Evolutionary conservation across 768 basidiomycete species (phyloP), one percentile per base, ranked within the genome.

Genomic region (Psilocybe cubensis): DNA sequence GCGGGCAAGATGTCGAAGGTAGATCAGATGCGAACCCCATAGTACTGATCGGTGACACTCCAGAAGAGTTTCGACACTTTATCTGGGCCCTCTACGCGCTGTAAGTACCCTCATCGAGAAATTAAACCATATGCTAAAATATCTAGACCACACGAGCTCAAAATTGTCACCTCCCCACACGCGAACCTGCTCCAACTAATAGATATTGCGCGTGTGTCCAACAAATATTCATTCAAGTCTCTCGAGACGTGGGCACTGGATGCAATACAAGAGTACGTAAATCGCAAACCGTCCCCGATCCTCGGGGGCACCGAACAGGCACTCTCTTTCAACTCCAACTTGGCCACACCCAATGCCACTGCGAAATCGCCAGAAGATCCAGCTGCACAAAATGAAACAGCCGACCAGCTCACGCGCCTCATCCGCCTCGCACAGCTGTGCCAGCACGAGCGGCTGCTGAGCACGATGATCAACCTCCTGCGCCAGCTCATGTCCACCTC

Each of bases 31-130:
- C 81, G 23, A 81, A 83, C 56, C 89, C 91, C 1, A 81, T 92
- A 31, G 59, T 83, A 27, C 76, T 92, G 28, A 69, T 70, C 1
- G 89, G 89, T 0, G 87, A 91, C 58, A 83, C 81, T 0, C 77
- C 81, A 8, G 70, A 78, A 3, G 87, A 91, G 68, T 92, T 92
- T 66, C 79, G 81, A 47, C 80, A 87, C 66, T 88, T 92, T 63
- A 78, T 92, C 28, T 89, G 86, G 86, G 84, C 84, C 1, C 70
- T 91, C n/a, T 91, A 92, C 63, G 87, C 89, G 6, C 65, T 88
- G 89, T 90, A 64, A 72, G 88, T 68, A 40, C 20, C 20, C 21
- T 45, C 17, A 18, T 40, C 10, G 27, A 8, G 24, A 50, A 18
- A 40, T 24, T 51, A 17, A 59, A 33, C 50, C 17, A 27, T 43